Evolutionary conservation across 257 asterid species (phyloP), one percentile per base, ranked within the genome.

Genomic region (Osmanthus fragrans): DNA sequence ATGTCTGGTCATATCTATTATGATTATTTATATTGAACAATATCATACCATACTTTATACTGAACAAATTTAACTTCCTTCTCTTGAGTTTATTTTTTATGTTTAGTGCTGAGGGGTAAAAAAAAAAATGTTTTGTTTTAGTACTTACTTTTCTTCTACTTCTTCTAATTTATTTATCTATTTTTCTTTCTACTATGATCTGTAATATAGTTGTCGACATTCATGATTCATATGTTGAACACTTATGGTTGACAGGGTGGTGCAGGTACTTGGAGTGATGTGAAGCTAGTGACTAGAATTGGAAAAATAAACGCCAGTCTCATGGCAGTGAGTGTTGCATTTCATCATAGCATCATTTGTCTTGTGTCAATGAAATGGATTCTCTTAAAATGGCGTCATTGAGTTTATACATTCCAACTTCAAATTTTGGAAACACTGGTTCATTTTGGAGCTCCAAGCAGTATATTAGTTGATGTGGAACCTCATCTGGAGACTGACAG

Each of bases 191-290:
- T 72, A 7, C 72, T 73, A 33, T 72, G 40, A 51, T 47, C 51
- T 78, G 40, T 80, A 68, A 63, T 54, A 83, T 72, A 71, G 67
- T 77, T 80, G 70, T 74, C 66, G 23, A 58, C 85, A 75, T 84
- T 76, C 76, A 78, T 84, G 84, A 75, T 84, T 74, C 76, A 78
- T 84, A 81, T 86, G 83, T 85, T 80, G 74, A 86, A 90, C 89
- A 89, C 98, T 95, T 91, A 95, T 87, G 89, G 80, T 73, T 90
- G 86, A 87, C 99, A 95, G 99, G 99, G 99, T 89, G 98, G 99
- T 92, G 99, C 99, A 95, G 99, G n/a, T n/a, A n/a, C n/a, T 82
- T 95, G 99, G 99, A 95, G 99, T 72, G 99, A 95, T 75, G 99
- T 98, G 82, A 95, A 95, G 87, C 88, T 93, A 80, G 97, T 95